These are phyloP conservation scores for Penstemon newberryi DNA, from an alignment of 257 asterid genomes.

Conservation along the genomic window DNA sequence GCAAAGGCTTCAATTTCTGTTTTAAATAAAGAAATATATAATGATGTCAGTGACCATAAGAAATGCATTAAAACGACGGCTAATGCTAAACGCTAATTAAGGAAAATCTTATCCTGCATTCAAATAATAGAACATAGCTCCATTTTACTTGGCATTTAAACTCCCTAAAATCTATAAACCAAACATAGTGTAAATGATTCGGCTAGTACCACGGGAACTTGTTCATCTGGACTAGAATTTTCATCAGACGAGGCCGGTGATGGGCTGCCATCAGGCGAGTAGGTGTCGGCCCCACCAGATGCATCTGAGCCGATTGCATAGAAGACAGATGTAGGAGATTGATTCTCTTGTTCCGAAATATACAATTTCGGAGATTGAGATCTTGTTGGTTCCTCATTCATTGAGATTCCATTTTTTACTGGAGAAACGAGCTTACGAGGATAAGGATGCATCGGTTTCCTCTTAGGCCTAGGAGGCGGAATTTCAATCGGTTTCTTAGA, in stretches of 20 bases:
- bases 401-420: constrained; percentile 32
- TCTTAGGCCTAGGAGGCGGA: constrained; percentile 98
- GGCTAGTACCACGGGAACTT: constrained; percentile 45
- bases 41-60: background rate
- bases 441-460: constrained; percentile 93
- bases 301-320: constrained; percentile 64
- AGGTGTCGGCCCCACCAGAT: constrained; percentile 38
- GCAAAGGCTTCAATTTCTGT: constrained; percentile 56
- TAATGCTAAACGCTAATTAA: background rate
- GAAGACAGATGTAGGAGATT: constrained; percentile 75
- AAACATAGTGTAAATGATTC: background rate
- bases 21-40: background rate
- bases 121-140: too few relatives aligned
- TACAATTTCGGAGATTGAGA: constrained; percentile 34
- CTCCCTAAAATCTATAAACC: too few relatives aligned
- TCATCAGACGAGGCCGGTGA: constrained; percentile 57
- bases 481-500: constrained; percentile 67
- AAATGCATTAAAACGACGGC: background rate
- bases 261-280: constrained; percentile 39
- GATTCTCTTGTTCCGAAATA: constrained; percentile 45
- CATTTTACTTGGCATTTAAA: too few relatives aligned
- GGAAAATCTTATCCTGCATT: too few relatives aligned
- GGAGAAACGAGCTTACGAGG: constrained; percentile 72
- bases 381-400: constrained; percentile 36
- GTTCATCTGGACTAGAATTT: constrained; percentile 45